Base-by-base conservation (phyloP, 768 basidiomycete species). In the Rhizopogon salebrosus region DNA sequence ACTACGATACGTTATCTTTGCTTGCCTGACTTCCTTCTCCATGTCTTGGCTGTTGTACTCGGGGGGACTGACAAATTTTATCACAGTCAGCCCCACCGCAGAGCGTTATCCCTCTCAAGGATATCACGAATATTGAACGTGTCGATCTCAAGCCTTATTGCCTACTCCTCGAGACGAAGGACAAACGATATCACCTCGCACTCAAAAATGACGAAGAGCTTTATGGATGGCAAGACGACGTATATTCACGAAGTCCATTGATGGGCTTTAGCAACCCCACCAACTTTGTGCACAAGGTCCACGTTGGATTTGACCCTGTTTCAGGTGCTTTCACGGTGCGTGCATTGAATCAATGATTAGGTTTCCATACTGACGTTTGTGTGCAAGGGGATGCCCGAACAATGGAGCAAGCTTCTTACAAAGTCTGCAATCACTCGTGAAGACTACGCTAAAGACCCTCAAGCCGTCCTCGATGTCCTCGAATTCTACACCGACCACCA, bases 401-500 rank as follows among this genome's bases (percentile, higher is more conserved):
- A 95, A 75, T 99, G 95, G 95, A 90, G 83, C 63, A 91, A 94
- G 57, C 78, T 99, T n/a, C 80, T 99, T 62, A 98, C 92, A 4
- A 93, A 95, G 64, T 95, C 92, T 3, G 94, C 94, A 31, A 97
- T 99, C 70, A 99, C 95, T 2, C 88, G 92, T 51, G 95, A 99
- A 71, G 95, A 99, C 69, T 97, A 98, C 53, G 93, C 91, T 4
- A 90, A 89, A 65, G 89, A 99, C 64, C 95, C 95, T 0, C 95
- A 98, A 63, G 95, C 95, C 1, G 95, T 99, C 13, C 79, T 98
- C 16, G 95, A 98, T 56, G 95, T 97, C 1, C 84, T 99, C 56
- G 95, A 98, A 65, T 99, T 98, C 73, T 99, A 98, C 70, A 98
- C 95, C 11, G 93, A 95, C 68, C 91, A 92, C 61, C 92, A 95